A percentile compares a stretch with the other conserved stretches of the same genome.
Conservation (phyloP, 1,284 basidiomycete species). For the Phlebopus sp. region DNA sequence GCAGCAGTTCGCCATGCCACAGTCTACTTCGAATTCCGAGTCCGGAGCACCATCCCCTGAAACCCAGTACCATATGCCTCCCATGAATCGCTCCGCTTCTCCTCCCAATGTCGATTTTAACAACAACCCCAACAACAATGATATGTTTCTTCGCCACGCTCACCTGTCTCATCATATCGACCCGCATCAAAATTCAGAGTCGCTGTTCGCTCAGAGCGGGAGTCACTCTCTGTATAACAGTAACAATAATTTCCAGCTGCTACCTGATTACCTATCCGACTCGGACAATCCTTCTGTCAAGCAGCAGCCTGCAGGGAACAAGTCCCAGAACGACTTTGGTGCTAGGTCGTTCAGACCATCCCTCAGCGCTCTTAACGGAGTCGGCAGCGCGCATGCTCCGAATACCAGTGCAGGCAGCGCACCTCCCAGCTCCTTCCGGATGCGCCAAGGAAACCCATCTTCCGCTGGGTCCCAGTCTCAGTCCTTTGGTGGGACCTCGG, state of each 20-base stretch:
- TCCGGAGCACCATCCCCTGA: slow-evolving; percentile 51
- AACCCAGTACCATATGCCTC: slow-evolving; percentile 48
- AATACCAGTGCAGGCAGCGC: slow-evolving; percentile 24
- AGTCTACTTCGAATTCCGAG: slow-evolving; percentile 47
- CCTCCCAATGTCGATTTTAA: slow-evolving; percentile 39
- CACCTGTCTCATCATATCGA: slow-evolving; percentile 37
- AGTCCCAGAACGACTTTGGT: slow-evolving; percentile 40
- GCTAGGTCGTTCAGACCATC: slow-evolving; percentile 34
- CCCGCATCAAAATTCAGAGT: slow-evolving; percentile 34
- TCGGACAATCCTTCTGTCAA: slow-evolving; percentile 39
- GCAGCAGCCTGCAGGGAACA: slow-evolving; percentile 36
- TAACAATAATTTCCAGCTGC: slow-evolving; percentile 35
- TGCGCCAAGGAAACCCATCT: slow-evolving; percentile 28
- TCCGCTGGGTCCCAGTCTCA: slow-evolving; percentile 26
- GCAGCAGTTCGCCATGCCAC: slow-evolving; percentile 28
- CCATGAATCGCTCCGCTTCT: slow-evolving; percentile 50
- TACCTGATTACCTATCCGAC: slow-evolving; percentile 39
- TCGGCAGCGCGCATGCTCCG: slow-evolving; percentile 22
- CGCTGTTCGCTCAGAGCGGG: slow-evolving; percentile 27
- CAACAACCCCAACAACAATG: slow-evolving; percentile 34
- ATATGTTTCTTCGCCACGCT: slow-evolving; percentile 33
- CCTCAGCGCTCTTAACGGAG: slow-evolving; percentile 35
- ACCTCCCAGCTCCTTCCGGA: slow-evolving; percentile 31
- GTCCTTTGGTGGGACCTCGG: slow-evolving; percentile 22
- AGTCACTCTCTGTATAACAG: slow-evolving; percentile 48